phyloP scores from a whole-genome alignment of 129 eudicot genomes.

The Mikania micrantha region DNA sequence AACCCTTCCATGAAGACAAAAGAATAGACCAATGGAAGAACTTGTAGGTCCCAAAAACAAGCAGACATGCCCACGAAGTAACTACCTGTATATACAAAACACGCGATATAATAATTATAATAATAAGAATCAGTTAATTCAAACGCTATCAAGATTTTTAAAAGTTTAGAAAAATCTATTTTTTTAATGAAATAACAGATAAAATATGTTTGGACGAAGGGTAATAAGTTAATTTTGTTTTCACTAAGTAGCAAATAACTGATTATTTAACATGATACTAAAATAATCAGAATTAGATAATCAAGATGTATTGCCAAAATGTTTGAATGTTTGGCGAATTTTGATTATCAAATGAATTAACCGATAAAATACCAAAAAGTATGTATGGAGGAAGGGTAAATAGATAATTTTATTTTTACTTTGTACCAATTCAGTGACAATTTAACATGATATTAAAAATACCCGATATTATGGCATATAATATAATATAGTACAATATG shows the following conservation, averaged over 20 bases:
- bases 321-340: no score
- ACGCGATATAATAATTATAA: neutral
- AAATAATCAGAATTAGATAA: no score
- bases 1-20: slow-evolving; percentile 84
- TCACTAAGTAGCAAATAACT: no score
- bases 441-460: no score
- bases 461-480: no score
- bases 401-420: neutral
- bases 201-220: neutral
- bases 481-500: neutral
- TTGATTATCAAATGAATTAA: no score
- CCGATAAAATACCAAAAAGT: neutral
- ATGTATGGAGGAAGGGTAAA: neutral
- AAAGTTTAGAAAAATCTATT: no score
- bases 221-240: no score
- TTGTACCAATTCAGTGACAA: no score
- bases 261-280: no score
- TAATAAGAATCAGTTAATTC: neutral
- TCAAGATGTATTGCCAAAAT: neutral
- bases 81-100: slow-evolving; percentile 51
- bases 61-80: slow-evolving; percentile 45
- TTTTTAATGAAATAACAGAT: neutral
- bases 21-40: slow-evolving; percentile 59
- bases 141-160: neutral
- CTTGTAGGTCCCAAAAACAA: slow-evolving; percentile 45